Base-by-base conservation (phyloP, 2,329 filamentous ascomycete species). In the Ceratocystis papillata region DNA sequence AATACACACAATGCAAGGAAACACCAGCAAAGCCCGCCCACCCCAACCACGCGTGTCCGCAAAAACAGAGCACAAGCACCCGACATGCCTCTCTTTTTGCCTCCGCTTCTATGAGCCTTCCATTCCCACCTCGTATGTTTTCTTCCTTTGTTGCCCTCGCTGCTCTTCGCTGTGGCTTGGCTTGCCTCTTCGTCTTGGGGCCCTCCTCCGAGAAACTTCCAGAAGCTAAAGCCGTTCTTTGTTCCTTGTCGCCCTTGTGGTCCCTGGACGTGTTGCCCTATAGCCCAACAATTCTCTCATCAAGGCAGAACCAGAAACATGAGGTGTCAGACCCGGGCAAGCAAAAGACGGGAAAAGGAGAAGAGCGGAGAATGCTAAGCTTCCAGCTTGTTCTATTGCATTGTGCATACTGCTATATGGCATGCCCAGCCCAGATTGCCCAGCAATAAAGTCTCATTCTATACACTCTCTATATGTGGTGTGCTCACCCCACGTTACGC, bases 151-250 rank as follows among this genome's bases (percentile, higher is more conserved):
- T 5, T 25, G 12, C 25, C 25, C 6, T 55, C 50, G 50, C 12
- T 25, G 20, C 20, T 55, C 22, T 53, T 53, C 48, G 7, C 48
- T 41, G 10, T 48, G 50, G 20, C 50, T 55, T 55, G 20, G 20
- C 12, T 12, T n/a, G 50, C 22, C 28, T 55, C 50, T 55, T 55
- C 28, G 10, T 25, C 28, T 4, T 55, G 20, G 50, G 20, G 46
- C 46, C 6, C 37, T 25, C 17, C 48, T 20, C 50, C 50, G 10
- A 55, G 50, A 55, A 55, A 10, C 28, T 30, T 59, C 55, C 28
- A 59, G 55, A 59, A 59, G 55, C 55, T 59, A 59, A 59, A 37
- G 55, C 55, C 55, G 10, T 59, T 59, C 55, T 59, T 25, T n/a
- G 55, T 4, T 37, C 55, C 30, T 37, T 30, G 28, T 33, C 17